These are phyloP conservation scores for Colletotrichum cereale DNA, from an alignment of 2,329 filamentous ascomycete genomes.

Conservation along the genomic window DNA sequence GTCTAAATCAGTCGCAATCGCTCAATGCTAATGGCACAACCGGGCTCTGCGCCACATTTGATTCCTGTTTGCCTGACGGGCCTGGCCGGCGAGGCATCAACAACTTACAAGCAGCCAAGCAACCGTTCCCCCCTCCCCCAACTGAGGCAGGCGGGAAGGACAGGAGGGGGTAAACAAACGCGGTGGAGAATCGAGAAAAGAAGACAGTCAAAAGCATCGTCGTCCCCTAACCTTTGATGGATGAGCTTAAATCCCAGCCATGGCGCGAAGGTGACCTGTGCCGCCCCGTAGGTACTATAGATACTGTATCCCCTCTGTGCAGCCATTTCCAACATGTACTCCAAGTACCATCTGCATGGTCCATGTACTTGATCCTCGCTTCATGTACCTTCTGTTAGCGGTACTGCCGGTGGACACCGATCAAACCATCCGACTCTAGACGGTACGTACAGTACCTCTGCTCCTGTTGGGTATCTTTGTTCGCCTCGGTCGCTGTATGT, in stretches of 20 bases:
- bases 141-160: neutral
- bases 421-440: slow-evolving; percentile 29
- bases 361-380: slow-evolving; percentile 31
- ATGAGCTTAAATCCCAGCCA: slow-evolving; percentile 1
- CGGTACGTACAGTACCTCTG: slow-evolving; percentile 38
- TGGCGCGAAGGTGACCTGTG: slow-evolving; percentile 5
- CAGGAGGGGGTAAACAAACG: neutral
- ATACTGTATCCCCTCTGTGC: neutral
- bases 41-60: slow-evolving; percentile 24
- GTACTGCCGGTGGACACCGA: slow-evolving; percentile 35
- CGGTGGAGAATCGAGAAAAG: neutral
- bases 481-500: slow-evolving; percentile 7
- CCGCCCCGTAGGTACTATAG: neutral
- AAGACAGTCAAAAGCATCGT: neutral
- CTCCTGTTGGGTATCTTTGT: slow-evolving; percentile 10
- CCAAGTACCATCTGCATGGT: slow-evolving; percentile 26
- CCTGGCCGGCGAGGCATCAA: slow-evolving; percentile 16
- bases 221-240: neutral
- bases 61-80: slow-evolving; percentile 28
- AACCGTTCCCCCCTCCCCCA: neutral
- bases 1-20: slow-evolving; percentile 5
- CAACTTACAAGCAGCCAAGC: neutral
- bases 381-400: slow-evolving; percentile 36
- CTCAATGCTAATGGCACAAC: slow-evolving; percentile 11
- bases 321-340: slow-evolving; percentile 16